Conservation (phyloP, 2,329 filamentous ascomycete genomes). For the Ophiostoma perfectum region DNA sequence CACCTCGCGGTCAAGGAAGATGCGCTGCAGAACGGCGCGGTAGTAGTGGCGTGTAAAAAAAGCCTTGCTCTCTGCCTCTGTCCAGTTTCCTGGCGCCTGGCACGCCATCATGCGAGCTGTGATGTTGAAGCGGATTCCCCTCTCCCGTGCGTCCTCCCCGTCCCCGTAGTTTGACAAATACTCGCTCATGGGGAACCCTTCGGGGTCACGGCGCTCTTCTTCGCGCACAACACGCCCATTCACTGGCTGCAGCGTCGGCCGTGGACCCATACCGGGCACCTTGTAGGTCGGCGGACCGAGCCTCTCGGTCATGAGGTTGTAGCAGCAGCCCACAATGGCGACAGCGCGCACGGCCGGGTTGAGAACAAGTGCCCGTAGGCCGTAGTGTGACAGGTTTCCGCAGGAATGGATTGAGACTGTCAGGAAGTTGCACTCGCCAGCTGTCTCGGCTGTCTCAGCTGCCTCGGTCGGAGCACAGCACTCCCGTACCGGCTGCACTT, state of each 20-base stretch:
- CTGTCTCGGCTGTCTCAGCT: neutral
- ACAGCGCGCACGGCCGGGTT: constrained; percentile 84
- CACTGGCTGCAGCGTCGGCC: constrained; percentile 60
- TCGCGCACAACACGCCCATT: constrained; percentile 65
- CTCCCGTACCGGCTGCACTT: constrained; percentile 52
- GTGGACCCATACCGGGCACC: constrained; percentile 57
- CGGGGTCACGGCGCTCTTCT: constrained; percentile 69
- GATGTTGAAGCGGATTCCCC: constrained; percentile 80
- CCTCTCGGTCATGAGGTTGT: constrained; percentile 90
- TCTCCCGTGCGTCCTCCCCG: constrained; percentile 44
- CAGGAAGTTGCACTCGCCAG: constrained; percentile 54
- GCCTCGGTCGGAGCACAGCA: neutral
- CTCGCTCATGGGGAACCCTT: constrained; percentile 90
- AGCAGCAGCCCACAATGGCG: constrained; percentile 95
- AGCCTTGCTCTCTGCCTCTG: constrained; percentile 66
- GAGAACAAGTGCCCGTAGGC: constrained; percentile 75
- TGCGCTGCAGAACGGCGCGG: constrained; percentile 79
- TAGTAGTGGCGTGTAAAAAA: constrained; percentile 96
- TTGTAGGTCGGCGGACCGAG: constrained; percentile 85
- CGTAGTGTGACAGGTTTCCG: constrained; percentile 94
- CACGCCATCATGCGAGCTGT: constrained; percentile 98
- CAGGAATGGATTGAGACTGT: constrained; percentile 95
- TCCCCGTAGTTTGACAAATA: constrained; percentile 49
- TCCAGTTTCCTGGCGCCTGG: constrained; percentile 93
- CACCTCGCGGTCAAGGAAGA: constrained; percentile 82